Conservation (phyloP, 2,329 filamentous ascomycete genomes). For the Nannizzia gypsea region DNA sequence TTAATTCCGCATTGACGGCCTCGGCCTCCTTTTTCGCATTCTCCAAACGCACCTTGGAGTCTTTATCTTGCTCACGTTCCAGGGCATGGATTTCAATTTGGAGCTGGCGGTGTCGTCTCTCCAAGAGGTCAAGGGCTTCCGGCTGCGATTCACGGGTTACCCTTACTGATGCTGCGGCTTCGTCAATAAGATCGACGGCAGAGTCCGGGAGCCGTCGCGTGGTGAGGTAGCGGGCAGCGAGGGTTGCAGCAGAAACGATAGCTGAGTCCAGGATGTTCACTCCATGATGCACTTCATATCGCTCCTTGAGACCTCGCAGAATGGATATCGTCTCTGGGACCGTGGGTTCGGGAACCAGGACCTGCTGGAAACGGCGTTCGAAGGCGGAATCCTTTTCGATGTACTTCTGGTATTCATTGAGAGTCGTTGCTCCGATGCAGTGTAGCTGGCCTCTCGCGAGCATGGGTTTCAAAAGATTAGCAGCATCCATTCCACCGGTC, state of each 20-base stretch:
- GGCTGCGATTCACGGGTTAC: constrained; percentile 94
- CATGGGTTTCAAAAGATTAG: constrained; percentile 97
- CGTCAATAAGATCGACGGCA: constrained; percentile 90
- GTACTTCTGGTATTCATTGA: constrained; percentile 94
- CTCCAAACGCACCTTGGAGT: constrained; percentile 69
- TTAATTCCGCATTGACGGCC: constrained; percentile 86
- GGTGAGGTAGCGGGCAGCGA: constrained; percentile 88
- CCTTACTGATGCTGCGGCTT: constrained; percentile 89
- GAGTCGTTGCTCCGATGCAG: constrained; percentile 93
- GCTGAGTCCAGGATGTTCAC: constrained; percentile 92
- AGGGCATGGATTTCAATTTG: constrained; percentile 96
- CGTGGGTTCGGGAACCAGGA: constrained; percentile 86
- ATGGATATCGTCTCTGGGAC: constrained; percentile 90
- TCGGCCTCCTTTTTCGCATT: constrained; percentile 81
- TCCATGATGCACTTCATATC: constrained; percentile 96
- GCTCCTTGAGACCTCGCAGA: constrained; percentile 93
- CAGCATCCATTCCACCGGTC: constrained; percentile 96
- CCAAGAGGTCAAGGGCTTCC: constrained; percentile 87
- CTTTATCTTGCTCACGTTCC: constrained; percentile 86
- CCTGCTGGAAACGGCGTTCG: constrained; percentile 96
- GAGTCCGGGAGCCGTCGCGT: constrained; percentile 85
- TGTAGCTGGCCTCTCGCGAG: constrained; percentile 90
- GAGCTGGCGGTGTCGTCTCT: constrained; percentile 77
- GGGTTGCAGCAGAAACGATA: constrained; percentile 78
- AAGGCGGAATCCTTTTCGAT: constrained; percentile 98